Evolutionary conservation across 1,284 basidiomycete species (phyloP).

Genomic region (Exobasidium cylindrosporum): DNA sequence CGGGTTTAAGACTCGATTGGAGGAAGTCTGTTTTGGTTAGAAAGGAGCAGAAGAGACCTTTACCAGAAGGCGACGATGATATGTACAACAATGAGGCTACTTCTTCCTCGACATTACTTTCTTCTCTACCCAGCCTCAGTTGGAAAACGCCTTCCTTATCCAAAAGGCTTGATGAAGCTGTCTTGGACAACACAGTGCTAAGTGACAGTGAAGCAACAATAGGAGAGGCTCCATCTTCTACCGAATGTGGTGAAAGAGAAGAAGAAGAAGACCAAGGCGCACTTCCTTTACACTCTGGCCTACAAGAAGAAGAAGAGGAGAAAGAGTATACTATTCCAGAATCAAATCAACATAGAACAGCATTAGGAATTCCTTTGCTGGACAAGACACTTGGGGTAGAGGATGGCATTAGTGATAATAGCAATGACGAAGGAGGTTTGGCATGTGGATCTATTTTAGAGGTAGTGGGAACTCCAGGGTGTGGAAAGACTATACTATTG

Average conservation of each 20-base stretch:
- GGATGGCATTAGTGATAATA: not conserved
- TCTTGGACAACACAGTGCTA: not conserved
- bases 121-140: not conserved
- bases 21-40: not conserved
- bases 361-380: not conserved
- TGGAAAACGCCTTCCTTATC: not conserved
- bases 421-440: not conserved
- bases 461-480: not conserved
- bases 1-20: not conserved
- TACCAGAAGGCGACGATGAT: not conserved
- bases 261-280: not conserved
- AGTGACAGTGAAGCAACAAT: no score
- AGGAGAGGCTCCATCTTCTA: not conserved
- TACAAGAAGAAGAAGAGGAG: not conserved
- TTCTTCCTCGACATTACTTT: not conserved
- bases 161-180: no score
- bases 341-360: not conserved
- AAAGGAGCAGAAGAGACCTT: not conserved
- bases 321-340: not conserved
- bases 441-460: not conserved
- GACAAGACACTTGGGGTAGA: not conserved
- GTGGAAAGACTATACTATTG: constrained; percentile 7
- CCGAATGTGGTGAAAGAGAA: not conserved
- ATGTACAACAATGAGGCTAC: not conserved
- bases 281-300: not conserved